A percentile compares a stretch with the other conserved stretches of the same genome.
Evolutionary conservation across 1,284 basidiomycete species (phyloP).

Genomic region (Sporisorium scitamineum): DNA sequence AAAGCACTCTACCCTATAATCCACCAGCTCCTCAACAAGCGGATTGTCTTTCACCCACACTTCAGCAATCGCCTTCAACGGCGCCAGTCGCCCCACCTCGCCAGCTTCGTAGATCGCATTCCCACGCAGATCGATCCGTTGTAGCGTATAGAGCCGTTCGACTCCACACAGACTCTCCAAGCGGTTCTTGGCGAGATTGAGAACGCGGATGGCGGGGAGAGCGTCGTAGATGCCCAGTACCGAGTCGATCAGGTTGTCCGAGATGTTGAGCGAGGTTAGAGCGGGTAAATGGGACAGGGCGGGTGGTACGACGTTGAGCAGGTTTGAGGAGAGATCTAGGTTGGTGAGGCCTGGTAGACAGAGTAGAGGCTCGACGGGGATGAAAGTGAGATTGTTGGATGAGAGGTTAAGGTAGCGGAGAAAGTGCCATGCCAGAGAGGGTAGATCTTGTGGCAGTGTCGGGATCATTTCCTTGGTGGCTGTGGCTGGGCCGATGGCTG

Average conservation of each 20-base stretch:
- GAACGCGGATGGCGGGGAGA: conserved; percentile 48
- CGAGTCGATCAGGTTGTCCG: conserved; percentile 96
- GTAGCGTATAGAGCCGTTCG: conserved; percentile 84
- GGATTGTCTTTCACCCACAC: conserved; percentile 64
- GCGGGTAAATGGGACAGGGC: conserved; percentile 80
- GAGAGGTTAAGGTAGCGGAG: conserved; percentile 82
- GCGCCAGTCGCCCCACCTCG: conserved; percentile 86
- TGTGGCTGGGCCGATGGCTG: not conserved
- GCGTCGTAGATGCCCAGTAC: conserved; percentile 77
- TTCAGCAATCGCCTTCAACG: conserved; percentile 76
- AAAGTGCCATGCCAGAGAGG: conserved; percentile 80
- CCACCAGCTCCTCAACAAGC: conserved; percentile 60
- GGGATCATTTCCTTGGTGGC: conserved; percentile 71
- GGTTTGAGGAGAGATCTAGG: conserved; percentile 70
- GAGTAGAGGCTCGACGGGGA: conserved; percentile 73
- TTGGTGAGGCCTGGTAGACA: conserved; percentile 73
- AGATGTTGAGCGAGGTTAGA: conserved; percentile 86
- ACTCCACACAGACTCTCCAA: conserved; percentile 92
- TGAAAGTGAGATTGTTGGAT: conserved; percentile 84
- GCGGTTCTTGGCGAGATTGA: conserved; percentile 75
- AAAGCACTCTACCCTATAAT: conserved; percentile 82
- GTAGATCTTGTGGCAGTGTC: conserved; percentile 73
- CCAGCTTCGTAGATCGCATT: conserved; percentile 85
- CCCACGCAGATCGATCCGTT: conserved; percentile 85
- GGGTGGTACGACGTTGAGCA: conserved; percentile 74